Evolutionary conservation across 1,284 basidiomycete species (phyloP).

Genomic region (Cryptococcus sp.): DNA sequence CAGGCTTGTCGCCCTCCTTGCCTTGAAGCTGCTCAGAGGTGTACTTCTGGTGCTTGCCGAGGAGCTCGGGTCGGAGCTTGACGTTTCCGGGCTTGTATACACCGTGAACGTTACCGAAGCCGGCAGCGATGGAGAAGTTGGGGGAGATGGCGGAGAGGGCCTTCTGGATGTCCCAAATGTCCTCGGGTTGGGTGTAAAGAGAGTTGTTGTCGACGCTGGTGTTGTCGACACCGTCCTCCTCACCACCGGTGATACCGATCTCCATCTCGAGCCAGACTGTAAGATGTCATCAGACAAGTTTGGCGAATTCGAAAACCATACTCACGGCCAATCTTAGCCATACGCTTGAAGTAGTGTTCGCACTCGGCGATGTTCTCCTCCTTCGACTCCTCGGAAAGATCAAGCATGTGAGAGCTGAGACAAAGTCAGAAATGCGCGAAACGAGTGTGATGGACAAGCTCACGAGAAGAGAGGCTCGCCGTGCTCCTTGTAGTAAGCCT

Average conservation of each 20-base stretch:
- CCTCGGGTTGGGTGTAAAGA: constrained; percentile 97
- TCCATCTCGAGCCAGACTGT: constrained; percentile 99
- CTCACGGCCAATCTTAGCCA: constrained; percentile 76
- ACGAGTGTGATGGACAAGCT: constrained; percentile 13
- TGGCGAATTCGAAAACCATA: constrained; percentile 15
- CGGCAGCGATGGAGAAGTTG: constrained; percentile 93
- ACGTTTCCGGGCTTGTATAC: constrained; percentile 96
- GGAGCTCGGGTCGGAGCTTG: constrained; percentile 84
- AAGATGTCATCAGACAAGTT: not conserved
- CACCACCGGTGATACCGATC: constrained; percentile 99
- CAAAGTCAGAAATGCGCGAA: not conserved
- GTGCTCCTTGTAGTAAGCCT: constrained; percentile 88
- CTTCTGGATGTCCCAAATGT: constrained; percentile 88
- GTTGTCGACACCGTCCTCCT: constrained; percentile 99
- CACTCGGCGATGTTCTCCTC: constrained; percentile 96
- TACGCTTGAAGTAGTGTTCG: constrained; percentile 92
- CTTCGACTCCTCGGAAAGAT: constrained; percentile 96
- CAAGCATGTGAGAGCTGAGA: constrained; percentile 93
- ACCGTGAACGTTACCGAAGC: constrained; percentile 93
- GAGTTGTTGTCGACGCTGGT: constrained; percentile 88
- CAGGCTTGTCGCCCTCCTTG: constrained; percentile 67
- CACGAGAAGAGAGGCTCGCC: constrained; percentile 87
- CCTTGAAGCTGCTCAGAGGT: constrained; percentile 71
- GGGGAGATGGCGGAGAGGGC: constrained; percentile 82
- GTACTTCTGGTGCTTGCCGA: constrained; percentile 87